Percentiles rank a stretch among this genome's conserved stretches.
Conservation (phyloP, 2,329 filamentous ascomycete genomes). For the Fusarium luffae region DNA sequence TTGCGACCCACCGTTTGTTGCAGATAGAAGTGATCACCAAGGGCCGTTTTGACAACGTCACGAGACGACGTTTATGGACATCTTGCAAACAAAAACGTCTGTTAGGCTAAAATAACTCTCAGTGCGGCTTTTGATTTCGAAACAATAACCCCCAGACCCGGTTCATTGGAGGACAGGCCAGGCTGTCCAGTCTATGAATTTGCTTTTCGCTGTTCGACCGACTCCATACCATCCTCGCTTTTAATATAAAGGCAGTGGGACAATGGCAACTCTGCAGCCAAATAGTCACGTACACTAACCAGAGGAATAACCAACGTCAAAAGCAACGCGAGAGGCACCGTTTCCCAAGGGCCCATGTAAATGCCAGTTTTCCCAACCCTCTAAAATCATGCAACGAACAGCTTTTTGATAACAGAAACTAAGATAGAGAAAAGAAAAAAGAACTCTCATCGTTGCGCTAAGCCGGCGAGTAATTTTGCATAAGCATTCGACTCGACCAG, state of each 20-base stretch:
- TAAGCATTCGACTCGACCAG: not conserved
- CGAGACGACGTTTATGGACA: not conserved
- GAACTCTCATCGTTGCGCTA: not conserved
- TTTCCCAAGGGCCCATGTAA: slow-evolving; percentile 31
- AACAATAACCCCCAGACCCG: slow-evolving; percentile 5
- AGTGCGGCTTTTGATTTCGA: slow-evolving; percentile 28
- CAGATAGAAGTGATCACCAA: no score
- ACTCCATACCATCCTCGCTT: slow-evolving; percentile 35
- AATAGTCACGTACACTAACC: slow-evolving; percentile 2
- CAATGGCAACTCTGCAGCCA: slow-evolving; percentile 6
- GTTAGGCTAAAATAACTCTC: not conserved
- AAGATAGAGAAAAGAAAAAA: not conserved
- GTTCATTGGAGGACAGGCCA: slow-evolving; percentile 16
- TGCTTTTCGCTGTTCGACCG: slow-evolving; percentile 34
- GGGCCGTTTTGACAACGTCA: not conserved
- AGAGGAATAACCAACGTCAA: slow-evolving; percentile 8
- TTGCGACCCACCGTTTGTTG: not conserved
- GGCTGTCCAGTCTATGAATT: slow-evolving; percentile 39
- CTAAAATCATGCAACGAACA: slow-evolving; percentile 22
- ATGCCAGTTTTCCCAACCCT: slow-evolving; percentile 38
- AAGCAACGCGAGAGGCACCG: slow-evolving; percentile 4
- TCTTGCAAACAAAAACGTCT: not conserved
- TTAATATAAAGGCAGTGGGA: slow-evolving; percentile 18
- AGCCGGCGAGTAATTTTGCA: slow-evolving; percentile 17
- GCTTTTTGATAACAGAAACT: slow-evolving; percentile 11